Conservation (phyloP, 78 protist species). For the Dictyostelium firmibasis region DNA sequence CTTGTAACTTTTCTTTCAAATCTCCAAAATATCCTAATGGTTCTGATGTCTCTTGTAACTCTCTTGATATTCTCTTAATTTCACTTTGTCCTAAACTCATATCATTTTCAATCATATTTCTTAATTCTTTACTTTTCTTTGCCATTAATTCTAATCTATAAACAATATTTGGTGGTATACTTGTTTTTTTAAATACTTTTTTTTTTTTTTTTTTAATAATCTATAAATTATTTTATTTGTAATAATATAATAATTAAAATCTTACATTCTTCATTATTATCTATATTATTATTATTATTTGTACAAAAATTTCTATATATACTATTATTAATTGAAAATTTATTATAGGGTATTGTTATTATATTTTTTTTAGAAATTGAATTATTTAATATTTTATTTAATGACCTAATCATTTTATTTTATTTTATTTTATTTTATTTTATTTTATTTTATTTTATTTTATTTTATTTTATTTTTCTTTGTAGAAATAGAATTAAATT, state of each 20-base stretch:
- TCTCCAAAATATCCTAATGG: not conserved
- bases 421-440: too few species aligned
- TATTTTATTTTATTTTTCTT: too few species aligned
- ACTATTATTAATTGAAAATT: not conserved
- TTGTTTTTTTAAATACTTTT: constrained; percentile 9
- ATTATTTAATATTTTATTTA: not conserved
- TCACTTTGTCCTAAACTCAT: constrained; percentile 40
- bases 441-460: too few species aligned
- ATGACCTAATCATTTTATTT: not conserved
- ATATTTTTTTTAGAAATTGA: not conserved
- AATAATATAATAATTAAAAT: too few species aligned
- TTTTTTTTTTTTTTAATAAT: not conserved
- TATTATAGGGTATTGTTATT: not conserved
- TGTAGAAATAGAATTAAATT: too few species aligned
- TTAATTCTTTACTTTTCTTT: not conserved
- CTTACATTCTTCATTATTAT: not conserved
- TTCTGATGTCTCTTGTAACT: not conserved
- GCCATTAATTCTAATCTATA: not conserved
- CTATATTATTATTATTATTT: not conserved
- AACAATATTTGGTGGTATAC: constrained; percentile 10
- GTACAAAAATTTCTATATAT: not conserved
- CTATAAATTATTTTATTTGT: not conserved
- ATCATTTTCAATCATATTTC: not conserved
- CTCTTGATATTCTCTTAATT: constrained; percentile 44
- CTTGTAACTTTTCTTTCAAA: not conserved